These are phyloP conservation scores for Gillenia trifoliata DNA, from an alignment of 306 rosid species.

Conservation along the genomic window DNA sequence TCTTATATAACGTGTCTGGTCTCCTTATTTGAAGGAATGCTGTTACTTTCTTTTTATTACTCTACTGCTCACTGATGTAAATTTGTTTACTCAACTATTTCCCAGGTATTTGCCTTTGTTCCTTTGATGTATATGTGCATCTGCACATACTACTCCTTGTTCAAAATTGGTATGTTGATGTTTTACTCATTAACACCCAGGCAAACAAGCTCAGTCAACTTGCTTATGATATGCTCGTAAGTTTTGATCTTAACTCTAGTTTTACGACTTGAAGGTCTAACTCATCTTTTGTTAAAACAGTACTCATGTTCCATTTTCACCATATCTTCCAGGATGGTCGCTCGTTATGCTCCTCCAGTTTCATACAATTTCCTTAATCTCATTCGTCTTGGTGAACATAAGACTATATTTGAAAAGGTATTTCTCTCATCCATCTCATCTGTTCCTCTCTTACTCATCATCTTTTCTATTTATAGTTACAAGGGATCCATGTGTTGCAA, in stretches of 20 bases:
- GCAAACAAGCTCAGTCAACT: constrained; percentile 89
- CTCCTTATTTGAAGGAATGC: neutral
- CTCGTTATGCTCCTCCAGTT: constrained; percentile 97
- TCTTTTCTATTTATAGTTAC: neutral
- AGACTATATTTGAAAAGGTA: constrained; percentile 87
- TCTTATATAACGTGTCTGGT: neutral
- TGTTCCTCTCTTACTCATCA: neutral
- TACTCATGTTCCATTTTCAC: constrained; percentile 15
- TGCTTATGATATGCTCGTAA: constrained; percentile 99
- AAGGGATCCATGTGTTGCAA: neutral
- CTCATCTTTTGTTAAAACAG: constrained; percentile 12
- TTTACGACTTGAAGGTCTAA: neutral
- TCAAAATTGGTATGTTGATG: constrained; percentile 84
- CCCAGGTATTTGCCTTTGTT: constrained; percentile 81
- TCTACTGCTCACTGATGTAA: constrained; percentile 13
- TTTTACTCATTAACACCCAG: constrained; percentile 93
- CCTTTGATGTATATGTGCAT: constrained; percentile 98
- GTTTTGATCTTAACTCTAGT: constrained; percentile 32
- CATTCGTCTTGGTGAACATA: constrained; percentile 53
- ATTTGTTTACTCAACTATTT: constrained; percentile 29
- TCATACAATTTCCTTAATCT: constrained; percentile 96
- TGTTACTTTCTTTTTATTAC: constrained; percentile 4
- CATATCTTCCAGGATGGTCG: constrained; percentile 69
- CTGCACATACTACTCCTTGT: constrained; percentile 94
- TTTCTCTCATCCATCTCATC: constrained; percentile 7